Base-by-base conservation (phyloP, 2,329 filamentous ascomycete species). In the Fusarium graminum region DNA sequence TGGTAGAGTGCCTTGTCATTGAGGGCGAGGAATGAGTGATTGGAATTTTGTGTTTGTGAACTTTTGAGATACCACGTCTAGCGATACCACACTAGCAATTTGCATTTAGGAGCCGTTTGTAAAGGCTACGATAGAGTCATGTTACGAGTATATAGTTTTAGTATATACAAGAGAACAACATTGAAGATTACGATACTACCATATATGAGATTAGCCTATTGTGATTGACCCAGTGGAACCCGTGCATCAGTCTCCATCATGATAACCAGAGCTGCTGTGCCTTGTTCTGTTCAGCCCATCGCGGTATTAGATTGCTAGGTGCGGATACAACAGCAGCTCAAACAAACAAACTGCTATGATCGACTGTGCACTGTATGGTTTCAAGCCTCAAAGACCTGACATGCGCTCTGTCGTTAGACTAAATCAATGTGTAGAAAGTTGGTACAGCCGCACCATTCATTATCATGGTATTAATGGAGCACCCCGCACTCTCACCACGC, bases 1-100 rank as follows among this genome's bases (percentile, higher is more conserved):
- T 82, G 81, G 77, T 84, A 67, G 39, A 44, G 10, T 47, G 38
- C 17, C 36, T 6, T 25, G 11, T 40, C 25, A 36, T 28, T 40
- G 42, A 32, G 34, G 47, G 39, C 19, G 44, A 52, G 34, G 14
- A 41, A 52, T 32, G 14, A 40, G 26, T 14, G 46, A 28, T 30
- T 57, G 40, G 26, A 43, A 36, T 43, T 54, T 61, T 45, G 34
- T 52, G 44, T 53, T 71, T 57, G 25, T 38, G 43, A 44, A 58
- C 39, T 42, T 62, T 56, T 46, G 39, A 72, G 69, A 72, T 72
- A 72, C 69, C 69, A 72, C 65, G 17, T 61, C 40, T 63, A 26
- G 46, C 47, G 42, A 47, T 22, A 22, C 22, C 22, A 22, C 22
- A 22, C 40, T 63, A 26, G 46, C 47, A 39, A 47, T 38, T 45